These are phyloP conservation scores for Candida freyschussii DNA, from an alignment of 1,139 yeast species.

Conservation along the genomic window DNA sequence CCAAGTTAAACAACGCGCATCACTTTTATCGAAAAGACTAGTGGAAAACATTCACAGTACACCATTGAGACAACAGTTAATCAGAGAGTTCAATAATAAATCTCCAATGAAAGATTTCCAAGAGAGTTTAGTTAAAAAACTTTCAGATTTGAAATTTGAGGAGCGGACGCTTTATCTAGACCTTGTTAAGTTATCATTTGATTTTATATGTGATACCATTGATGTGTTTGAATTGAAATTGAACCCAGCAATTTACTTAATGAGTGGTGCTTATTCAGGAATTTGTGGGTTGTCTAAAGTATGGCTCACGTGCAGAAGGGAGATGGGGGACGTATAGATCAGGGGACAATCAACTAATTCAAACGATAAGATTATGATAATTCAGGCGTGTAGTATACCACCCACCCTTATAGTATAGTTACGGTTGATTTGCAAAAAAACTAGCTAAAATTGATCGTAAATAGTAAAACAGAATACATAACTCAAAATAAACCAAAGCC, in stretches of 20 bases:
- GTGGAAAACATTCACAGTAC: slow-evolving; percentile 24
- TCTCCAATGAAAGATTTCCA: slow-evolving; percentile 15
- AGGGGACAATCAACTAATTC: neutral
- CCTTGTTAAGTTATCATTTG: slow-evolving; percentile 35
- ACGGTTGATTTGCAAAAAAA: no score
- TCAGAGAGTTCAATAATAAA: slow-evolving; percentile 28
- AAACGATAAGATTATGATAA: no score
- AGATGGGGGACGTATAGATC: slow-evolving; percentile 11
- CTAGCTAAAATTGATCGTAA: no score
- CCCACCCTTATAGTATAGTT: no score
- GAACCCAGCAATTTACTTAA: slow-evolving; percentile 29
- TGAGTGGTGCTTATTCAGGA: slow-evolving; percentile 35
- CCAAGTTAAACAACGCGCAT: slow-evolving; percentile 30
- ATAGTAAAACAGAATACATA: no score
- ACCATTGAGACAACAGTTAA: slow-evolving; percentile 29
- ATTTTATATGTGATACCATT: slow-evolving; percentile 39
- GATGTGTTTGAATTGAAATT: slow-evolving; percentile 36
- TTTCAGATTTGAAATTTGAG: slow-evolving; percentile 30
- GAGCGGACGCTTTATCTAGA: slow-evolving; percentile 33
- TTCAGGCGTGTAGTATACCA: no score
- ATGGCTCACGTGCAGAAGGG: slow-evolving; percentile 31
- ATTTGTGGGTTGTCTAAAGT: slow-evolving; percentile 36
- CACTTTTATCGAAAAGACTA: slow-evolving; percentile 24
- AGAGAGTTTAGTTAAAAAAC: slow-evolving; percentile 24
- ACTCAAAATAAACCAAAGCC: no score